Base-by-base conservation (phyloP, 106 monocot genomes). In the Cymbidium sinense region DNA sequence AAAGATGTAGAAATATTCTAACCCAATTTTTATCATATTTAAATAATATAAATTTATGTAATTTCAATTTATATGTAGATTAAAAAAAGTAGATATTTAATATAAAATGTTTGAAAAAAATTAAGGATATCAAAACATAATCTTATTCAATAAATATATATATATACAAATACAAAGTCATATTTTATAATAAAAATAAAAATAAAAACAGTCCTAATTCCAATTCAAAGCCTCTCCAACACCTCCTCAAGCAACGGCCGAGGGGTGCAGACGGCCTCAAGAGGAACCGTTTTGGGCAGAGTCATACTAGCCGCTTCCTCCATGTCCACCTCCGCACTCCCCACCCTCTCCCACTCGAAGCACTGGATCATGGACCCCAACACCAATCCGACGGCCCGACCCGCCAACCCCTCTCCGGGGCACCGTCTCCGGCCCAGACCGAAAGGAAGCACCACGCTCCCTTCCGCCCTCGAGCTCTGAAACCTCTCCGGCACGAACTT, bases 401-500 rank as follows among this genome's bases (percentile, higher is more conserved):
- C 39, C n/a, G 77, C 83, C 21, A 74, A 5, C 20, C 31, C 76
- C 28, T 80, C 72, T 3, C 33, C 86, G 80, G 41, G 86, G 67
- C 86, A 83, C 52, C 73, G 43, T 64, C 83, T 70, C 80, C 83
- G 71, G 20, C 71, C 67, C 31, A 33, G 15, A 31, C 31, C 67
- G 11, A 62, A 69, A 18, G 64, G 64, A 1, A 83, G 18, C 28
- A 47, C 44, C 21, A 11, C 21, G 27, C 27, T 43, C 37, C 12
- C 37, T 13, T 61, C 73, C 21, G 41, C 70, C 19, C 33, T 54
- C 19, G 10, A n/a, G 9, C 64, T 67, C 44, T 50, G 23, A 50
- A 83, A 83, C 78, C 83, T 84, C 70, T 84, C 84, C 9, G 81
- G 84, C 15, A 50, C 37, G 51, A 85, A 85, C 77, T 81, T 50